phyloP scores from a whole-genome alignment of 2,329 filamentous ascomycete genomes.

The Clarireedia homoeocarpa region DNA sequence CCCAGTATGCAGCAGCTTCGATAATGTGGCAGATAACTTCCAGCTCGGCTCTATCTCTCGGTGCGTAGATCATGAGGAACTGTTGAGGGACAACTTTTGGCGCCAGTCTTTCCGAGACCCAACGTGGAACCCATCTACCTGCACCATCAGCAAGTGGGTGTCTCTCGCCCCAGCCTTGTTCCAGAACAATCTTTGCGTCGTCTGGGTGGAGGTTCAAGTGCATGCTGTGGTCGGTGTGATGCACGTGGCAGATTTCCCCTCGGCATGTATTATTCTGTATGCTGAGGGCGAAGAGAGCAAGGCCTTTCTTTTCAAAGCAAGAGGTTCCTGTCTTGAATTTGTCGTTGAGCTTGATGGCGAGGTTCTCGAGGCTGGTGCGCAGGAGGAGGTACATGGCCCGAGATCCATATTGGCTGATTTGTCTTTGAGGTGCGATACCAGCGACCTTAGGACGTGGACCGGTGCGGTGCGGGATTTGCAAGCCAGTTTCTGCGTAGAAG shows the following conservation, averaged over 20 bases:
- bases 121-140: slow-evolving; percentile 43
- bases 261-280: slow-evolving; percentile 63
- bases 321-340: slow-evolving; percentile 56
- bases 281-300: slow-evolving; percentile 62
- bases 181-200: slow-evolving; percentile 64
- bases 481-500: slow-evolving; percentile 42
- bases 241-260: slow-evolving; percentile 78
- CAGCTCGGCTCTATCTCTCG: slow-evolving; percentile 60
- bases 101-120: neutral
- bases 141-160: slow-evolving; percentile 60
- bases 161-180: slow-evolving; percentile 71
- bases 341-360: slow-evolving; percentile 40
- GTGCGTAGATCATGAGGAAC: slow-evolving; percentile 79
- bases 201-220: slow-evolving; percentile 75
- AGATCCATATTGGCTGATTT: slow-evolving; percentile 59
- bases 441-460: slow-evolving; percentile 59
- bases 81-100: slow-evolving; percentile 50
- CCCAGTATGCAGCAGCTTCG: slow-evolving; percentile 66
- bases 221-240: slow-evolving; percentile 67
- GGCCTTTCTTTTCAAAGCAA: slow-evolving; percentile 75
- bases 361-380: slow-evolving; percentile 41
- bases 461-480: slow-evolving; percentile 53
- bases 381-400: slow-evolving; percentile 47
- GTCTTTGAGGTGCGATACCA: slow-evolving; percentile 76
- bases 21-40: slow-evolving; percentile 61